Evolutionary conservation across 2,329 filamentous ascomycete genomes (phyloP), one percentile per base, ranked within the genome.

Genomic region (Exophiala alcalophila): DNA sequence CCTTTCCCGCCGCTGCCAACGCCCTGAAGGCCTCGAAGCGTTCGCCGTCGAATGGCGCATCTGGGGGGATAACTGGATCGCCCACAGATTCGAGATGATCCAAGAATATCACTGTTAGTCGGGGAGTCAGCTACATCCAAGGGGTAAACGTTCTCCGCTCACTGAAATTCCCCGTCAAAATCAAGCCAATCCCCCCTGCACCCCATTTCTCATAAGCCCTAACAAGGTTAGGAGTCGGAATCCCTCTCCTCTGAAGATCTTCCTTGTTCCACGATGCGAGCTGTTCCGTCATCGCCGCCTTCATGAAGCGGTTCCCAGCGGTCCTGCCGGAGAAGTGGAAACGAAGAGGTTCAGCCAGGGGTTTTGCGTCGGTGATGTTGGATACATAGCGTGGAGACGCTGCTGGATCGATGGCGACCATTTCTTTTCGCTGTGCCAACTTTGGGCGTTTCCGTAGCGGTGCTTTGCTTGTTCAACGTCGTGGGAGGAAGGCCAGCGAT

Each of bases 221-320:
- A 54, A 78, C 68, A 14, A 77, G 55, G 40, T 73, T 65, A 50
- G 72, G 68, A 9, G 68, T 69, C 5, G 77, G 74, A 4, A 81
- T 63, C 16, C 76, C 74, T 28, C 81, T 71, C 3, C 68, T 68
- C 15, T 71, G 61, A 6, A 75, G 53, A 42, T 77, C 68, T 16
- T 70, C 70, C 5, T 73, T 66, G 44, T 76, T 69, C 77, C 78
- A 85, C 4, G 73, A 78, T 0, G 78, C 76, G 10, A 84, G 64
- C 5, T 73, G 67, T 59, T 86, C 82, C 2, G 76, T 77, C 81
- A 85, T 84, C 28, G 82, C 76, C 4, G 69, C 78, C 61, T 85
- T 85, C 51, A 84, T 61, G 56, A 84, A 80, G n/a, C 80, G 70
- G 58, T 84, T 85, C 28, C 72, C 73, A 2, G 80, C 80, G 2